Evolutionary conservation across 768 basidiomycete species (phyloP).

Genomic region (Clavulina sp.): DNA sequence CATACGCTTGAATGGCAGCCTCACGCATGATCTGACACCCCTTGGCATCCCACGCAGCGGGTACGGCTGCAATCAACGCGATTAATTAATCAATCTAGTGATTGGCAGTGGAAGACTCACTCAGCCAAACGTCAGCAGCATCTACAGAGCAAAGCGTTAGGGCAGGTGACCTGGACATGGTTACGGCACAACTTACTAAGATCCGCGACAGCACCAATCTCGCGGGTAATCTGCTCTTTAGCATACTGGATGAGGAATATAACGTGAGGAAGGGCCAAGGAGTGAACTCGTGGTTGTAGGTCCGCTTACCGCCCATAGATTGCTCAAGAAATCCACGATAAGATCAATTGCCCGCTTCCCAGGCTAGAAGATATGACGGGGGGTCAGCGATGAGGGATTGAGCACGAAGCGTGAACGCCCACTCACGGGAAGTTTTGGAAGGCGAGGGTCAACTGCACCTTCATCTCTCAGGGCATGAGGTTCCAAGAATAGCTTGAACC

Average conservation of each 20-base stretch:
- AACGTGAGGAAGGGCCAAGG: conserved; percentile 23
- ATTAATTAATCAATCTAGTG: background rate
- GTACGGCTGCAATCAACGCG: conserved; percentile 29
- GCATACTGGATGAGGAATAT: conserved; percentile 75
- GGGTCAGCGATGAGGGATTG: background rate
- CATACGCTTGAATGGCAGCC: conserved; percentile 50
- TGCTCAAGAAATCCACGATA: conserved; percentile 42
- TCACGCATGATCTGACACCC: conserved; percentile 77
- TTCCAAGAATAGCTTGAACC: conserved; percentile 78
- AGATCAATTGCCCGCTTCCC: conserved; percentile 30
- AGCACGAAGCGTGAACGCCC: too few relatives aligned
- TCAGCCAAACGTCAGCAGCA: conserved; percentile 68
- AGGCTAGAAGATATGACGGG: background rate
- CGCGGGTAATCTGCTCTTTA: conserved; percentile 68
- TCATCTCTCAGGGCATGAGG: conserved; percentile 63
- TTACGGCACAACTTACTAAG: conserved; percentile 34
- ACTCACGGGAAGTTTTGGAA: conserved; percentile 61
- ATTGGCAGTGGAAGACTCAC: background rate
- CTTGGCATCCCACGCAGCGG: conserved; percentile 79
- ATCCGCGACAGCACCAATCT: conserved; percentile 74
- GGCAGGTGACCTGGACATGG: background rate
- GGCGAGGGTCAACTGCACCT: conserved; percentile 51
- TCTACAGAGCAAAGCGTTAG: conserved; percentile 25
- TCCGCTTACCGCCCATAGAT: background rate
- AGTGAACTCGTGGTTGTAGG: background rate